Percentiles rank a stretch among this genome's conserved stretches.
phyloP scores from a whole-genome alignment of 116 monocot species.

The Trichopus zeylanicus region DNA sequence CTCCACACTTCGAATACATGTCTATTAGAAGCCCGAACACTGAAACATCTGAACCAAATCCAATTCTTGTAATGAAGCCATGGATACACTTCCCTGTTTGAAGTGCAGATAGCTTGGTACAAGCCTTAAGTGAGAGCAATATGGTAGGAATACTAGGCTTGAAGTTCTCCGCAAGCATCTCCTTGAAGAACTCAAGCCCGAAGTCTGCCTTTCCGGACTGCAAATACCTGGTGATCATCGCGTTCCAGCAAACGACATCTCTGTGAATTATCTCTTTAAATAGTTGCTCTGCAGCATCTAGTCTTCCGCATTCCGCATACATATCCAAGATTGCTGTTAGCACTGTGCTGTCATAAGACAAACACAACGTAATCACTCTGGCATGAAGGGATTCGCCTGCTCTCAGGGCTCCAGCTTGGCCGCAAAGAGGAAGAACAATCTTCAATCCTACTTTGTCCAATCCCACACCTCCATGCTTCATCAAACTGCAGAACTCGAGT shows the following conservation, averaged over 20 bases:
- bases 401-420: background rate
- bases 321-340: constrained; percentile 7
- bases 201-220: background rate
- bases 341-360: background rate
- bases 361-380: background rate
- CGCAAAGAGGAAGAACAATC: constrained; percentile 18
- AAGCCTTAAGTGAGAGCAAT: background rate
- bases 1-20: constrained; percentile 22
- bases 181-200: constrained; percentile 4
- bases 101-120: constrained; percentile 2
- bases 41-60: constrained; percentile 12
- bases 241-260: constrained; percentile 17
- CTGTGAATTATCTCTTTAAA: constrained; percentile 2
- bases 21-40: constrained; percentile 15
- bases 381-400: constrained; percentile 13
- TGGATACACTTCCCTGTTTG: constrained; percentile 9
- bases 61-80: constrained; percentile 3
- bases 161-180: constrained; percentile 4
- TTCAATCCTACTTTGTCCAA: constrained; percentile 10
- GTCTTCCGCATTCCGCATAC: constrained; percentile 13
- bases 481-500: background rate
- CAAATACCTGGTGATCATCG: constrained; percentile 8
- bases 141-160: constrained; percentile 14
- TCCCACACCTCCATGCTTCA: constrained; percentile 9
- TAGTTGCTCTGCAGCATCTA: constrained; percentile 1